Conservation (phyloP, 2,329 filamentous ascomycete species). For the Didymella keratinophila region DNA sequence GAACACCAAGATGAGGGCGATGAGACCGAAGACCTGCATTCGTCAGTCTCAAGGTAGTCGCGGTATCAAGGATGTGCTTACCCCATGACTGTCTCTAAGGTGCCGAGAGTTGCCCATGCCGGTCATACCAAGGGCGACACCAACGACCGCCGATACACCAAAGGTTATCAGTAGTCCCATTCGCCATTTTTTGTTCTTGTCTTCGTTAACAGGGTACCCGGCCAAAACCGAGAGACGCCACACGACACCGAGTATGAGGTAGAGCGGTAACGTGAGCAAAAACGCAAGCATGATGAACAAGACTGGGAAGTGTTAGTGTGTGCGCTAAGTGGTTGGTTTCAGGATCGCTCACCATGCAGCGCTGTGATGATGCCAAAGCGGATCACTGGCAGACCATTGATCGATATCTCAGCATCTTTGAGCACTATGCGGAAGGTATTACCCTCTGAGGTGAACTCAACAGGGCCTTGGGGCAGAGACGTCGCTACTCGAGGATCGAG, state of each 20-base stretch:
- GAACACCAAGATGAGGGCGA: slow-evolving; percentile 30
- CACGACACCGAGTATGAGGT: slow-evolving; percentile 36
- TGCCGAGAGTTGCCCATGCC: slow-evolving; percentile 38
- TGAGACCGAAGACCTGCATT: slow-evolving; percentile 35
- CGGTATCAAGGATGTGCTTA: slow-evolving; percentile 14
- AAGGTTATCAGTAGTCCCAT: slow-evolving; percentile 32
- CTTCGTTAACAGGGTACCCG: slow-evolving; percentile 34
- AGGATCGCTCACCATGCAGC: slow-evolving; percentile 29
- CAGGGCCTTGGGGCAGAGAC: slow-evolving; percentile 33
- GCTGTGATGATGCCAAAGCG: slow-evolving; percentile 34
- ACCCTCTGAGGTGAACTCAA: slow-evolving; percentile 35
- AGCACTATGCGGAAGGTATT: slow-evolving; percentile 36
- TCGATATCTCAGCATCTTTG: slow-evolving; percentile 25
- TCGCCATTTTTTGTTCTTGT: slow-evolving; percentile 39
- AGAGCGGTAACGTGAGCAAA: slow-evolving; percentile 37
- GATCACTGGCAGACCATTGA: slow-evolving; percentile 32
- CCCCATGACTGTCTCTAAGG: slow-evolving; percentile 36
- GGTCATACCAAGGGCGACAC: slow-evolving; percentile 35
- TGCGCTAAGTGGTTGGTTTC: not conserved
- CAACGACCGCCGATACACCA: slow-evolving; percentile 24
- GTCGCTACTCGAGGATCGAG: slow-evolving; percentile 30
- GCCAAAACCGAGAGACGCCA: slow-evolving; percentile 37
- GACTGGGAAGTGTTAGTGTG: slow-evolving; percentile 21
- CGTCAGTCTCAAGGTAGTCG: not conserved
- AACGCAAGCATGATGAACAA: slow-evolving; percentile 34